These are phyloP conservation scores for Chrysanthemum lavandulifolium DNA, from an alignment of 129 eudicot species.

Conservation along the genomic window DNA sequence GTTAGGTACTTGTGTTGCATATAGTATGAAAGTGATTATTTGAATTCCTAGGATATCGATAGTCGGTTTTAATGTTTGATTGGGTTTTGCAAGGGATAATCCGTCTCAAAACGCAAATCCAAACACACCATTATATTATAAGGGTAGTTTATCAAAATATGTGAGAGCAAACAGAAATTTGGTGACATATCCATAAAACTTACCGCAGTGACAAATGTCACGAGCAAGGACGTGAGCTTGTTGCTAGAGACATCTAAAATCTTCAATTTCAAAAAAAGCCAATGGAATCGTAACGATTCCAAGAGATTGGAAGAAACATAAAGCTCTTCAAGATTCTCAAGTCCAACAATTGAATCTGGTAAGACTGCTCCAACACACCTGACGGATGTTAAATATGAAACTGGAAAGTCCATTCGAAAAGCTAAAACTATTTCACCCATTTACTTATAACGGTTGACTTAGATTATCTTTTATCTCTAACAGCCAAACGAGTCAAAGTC, in stretches of 20 bases:
- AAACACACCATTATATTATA: constrained; percentile 4
- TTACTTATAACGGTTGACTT: too few species aligned
- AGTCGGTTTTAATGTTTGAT: background rate
- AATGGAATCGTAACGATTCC: constrained; percentile 85
- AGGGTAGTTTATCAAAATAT: too few species aligned
- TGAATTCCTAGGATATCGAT: background rate
- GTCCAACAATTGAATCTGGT: constrained; percentile 92
- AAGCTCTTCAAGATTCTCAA: constrained; percentile 87
- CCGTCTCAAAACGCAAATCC: background rate
- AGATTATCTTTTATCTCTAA: too few species aligned
- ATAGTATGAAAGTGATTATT: background rate
- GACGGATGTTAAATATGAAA: background rate
- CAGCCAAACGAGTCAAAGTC: too few species aligned
- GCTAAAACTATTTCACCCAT: too few species aligned
- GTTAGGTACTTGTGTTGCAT: background rate
- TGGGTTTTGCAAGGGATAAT: background rate
- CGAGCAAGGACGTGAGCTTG: constrained; percentile 80
- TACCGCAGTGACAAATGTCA: constrained; percentile 96
- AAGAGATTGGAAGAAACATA: constrained; percentile 63
- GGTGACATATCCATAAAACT: background rate
- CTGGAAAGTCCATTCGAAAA: background rate
- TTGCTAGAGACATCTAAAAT: constrained; percentile 77
- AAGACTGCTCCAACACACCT: constrained; percentile 44
- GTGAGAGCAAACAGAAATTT: constrained; percentile 11
- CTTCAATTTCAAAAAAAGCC: constrained; percentile 68